Conservation (phyloP, 2,329 filamentous ascomycete genomes). For the Clarireedia homoeocarpa region DNA sequence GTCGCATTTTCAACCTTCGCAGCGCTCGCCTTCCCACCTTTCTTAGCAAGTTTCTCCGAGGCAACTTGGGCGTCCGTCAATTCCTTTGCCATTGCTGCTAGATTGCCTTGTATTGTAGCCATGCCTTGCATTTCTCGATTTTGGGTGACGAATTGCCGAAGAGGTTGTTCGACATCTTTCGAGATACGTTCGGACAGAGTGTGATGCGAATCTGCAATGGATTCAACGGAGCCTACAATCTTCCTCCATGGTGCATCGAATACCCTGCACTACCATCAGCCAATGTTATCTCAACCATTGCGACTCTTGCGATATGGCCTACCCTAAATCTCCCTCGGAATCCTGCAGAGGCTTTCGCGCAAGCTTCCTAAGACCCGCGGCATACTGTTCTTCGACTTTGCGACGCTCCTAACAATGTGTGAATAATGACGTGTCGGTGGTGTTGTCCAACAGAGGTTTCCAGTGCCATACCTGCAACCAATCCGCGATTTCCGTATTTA, state of each 20-base stretch:
- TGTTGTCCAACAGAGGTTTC: neutral
- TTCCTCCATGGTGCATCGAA: constrained; percentile 88
- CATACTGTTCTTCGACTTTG: constrained; percentile 85
- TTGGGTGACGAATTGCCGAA: constrained; percentile 65
- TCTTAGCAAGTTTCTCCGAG: constrained; percentile 74
- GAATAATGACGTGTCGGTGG: constrained; percentile 13
- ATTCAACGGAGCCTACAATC: constrained; percentile 71
- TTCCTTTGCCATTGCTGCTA: constrained; percentile 73
- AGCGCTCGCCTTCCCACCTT: constrained; percentile 67
- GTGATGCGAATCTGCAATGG: constrained; percentile 77
- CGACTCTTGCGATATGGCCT: constrained; percentile 31
- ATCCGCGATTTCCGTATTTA: constrained; percentile 89
- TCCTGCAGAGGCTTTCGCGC: constrained; percentile 67
- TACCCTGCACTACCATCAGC: constrained; percentile 48
- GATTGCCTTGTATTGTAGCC: constrained; percentile 71
- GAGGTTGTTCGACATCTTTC: constrained; percentile 74
- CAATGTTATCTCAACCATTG: neutral
- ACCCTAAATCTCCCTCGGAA: constrained; percentile 79
- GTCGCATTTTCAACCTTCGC: constrained; percentile 71
- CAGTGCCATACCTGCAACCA: constrained; percentile 72
- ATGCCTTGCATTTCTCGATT: constrained; percentile 75
- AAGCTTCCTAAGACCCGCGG: constrained; percentile 72
- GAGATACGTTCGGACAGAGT: constrained; percentile 75
- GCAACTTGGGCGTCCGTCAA: constrained; percentile 78
- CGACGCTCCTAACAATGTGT: constrained; percentile 67